Evolutionary conservation across 306 rosid genomes (phyloP), one percentile per base, ranked within the genome.

Genomic region (Sindora glabra): DNA sequence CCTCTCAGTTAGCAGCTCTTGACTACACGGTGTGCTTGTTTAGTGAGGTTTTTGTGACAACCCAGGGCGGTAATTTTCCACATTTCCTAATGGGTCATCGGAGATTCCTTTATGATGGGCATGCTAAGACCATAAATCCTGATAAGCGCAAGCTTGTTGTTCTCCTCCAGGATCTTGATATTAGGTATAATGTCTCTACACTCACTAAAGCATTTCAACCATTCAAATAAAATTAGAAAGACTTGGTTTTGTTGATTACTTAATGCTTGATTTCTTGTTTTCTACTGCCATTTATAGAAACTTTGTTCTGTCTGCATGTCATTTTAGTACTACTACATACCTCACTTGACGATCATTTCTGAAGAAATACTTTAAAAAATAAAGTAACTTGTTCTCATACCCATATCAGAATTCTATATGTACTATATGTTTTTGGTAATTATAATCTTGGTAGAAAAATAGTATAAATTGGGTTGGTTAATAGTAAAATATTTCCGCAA

Each of bases 51-150:
- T 94, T 94, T 48, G 99, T 94, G n/a, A 84, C 99, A 48, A 89
- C 97, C 44, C 99, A 94, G 37, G 99, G 99, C n/a, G 99, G 99
- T 26, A 94, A 94, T 80, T 94, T 94, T 59, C 99, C 99, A 8
- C 94, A 94, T 71, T 94, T 94, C 68, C 69, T 94, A 67, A 94
- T 94, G 99, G 99, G 99, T 32, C 97, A 94, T 56, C 82, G 99
- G 68, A 74, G 99, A 72, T 89, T 86, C 70, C 76, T 82, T 25
- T 73, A 76, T 34, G 81, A 66, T 33, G 98, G 98, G 51, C 98
- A 92, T 73, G 81, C 95, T 47, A 92, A 84, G 78, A 92, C 96
- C 34, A 81, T 92, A 62, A 82, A 68, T 49, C 98, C 98, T n/a
- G 96, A 92, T 63, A 92, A 92, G 72, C 88, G 83, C 76, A 92